Percentiles rank a stretch among this genome's conserved stretches.
Evolutionary conservation across 2,329 filamentous ascomycete species (phyloP).

Genomic region (Scedosporium minutisporum): DNA sequence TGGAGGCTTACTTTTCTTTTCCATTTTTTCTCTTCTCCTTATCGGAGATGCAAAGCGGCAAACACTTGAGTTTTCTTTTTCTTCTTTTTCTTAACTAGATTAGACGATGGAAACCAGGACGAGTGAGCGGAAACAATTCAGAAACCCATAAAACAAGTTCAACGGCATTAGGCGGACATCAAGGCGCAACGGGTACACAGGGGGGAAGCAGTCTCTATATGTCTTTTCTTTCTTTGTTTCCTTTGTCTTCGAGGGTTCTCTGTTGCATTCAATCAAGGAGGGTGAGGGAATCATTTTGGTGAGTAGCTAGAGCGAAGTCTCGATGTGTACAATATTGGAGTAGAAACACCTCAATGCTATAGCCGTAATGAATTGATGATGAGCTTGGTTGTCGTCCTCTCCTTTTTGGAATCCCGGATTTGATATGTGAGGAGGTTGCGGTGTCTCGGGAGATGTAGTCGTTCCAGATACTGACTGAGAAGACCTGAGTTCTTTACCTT

Average conservation of each 20-base stretch:
- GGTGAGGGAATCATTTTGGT: background rate
- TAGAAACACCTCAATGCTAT: background rate
- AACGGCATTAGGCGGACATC: background rate
- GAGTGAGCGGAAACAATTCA: background rate
- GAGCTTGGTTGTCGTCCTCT: too few species aligned
- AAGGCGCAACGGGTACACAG: background rate
- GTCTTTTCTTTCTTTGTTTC: background rate
- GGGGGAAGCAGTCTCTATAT: background rate
- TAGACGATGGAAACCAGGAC: background rate
- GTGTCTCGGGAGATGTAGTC: too few species aligned
- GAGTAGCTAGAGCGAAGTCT: background rate
- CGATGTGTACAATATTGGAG: background rate
- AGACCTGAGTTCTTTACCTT: too few species aligned
- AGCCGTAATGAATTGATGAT: too few species aligned
- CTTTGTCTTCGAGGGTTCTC: background rate
- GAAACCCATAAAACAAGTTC: background rate
- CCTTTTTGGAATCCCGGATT: too few species aligned
- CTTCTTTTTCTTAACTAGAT: background rate
- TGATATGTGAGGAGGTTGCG: too few species aligned
- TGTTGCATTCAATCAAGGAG: background rate
- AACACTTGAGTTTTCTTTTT: background rate
- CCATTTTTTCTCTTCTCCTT: background rate
- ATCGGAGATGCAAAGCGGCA: background rate
- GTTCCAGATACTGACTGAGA: too few species aligned
- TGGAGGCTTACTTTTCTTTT: background rate